Evolutionary conservation across 176 grass and related monocot species (phyloP), one percentile per base, ranked within the genome.

Genomic region (Raddia distichophylla): DNA sequence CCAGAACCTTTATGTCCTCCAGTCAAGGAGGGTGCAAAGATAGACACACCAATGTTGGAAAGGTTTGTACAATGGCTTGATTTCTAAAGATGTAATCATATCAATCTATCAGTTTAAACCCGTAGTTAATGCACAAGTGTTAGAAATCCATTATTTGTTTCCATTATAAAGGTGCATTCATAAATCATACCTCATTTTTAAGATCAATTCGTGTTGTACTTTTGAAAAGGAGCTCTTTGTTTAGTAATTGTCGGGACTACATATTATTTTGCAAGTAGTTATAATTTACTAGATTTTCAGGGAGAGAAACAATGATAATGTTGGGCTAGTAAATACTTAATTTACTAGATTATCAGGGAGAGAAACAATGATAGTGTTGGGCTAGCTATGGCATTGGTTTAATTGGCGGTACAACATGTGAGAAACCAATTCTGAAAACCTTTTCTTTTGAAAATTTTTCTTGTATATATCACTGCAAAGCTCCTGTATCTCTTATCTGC

Each of bases 1-100:
- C 95, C 95, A 75, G 95, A 98, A 82, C 88, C 95, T 32, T 82
- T 98, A 58, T 90, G 90, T 53, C 92, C 92, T 86, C 83, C 88
- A 37, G 82, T 93, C 54, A 94, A 84, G 69, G 92, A 98, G 62
- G 86, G 73, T 12, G 76, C 84, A 49, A 42, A 15, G 61, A 74
- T 81, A 2, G 82, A 94, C 57, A 52, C 86, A 62, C 88, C 92
- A 11, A 84, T 62, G 82, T 50, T 94, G 70, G 95, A 98, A 93
- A 94, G 95, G 95, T 98, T 81, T 79, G 45, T 87, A 68, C 7
- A 15, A 69, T 27, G 27, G 45, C 16, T 58, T 88, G 62, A 17
- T 80, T 50, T 84, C 20, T n/a, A 69, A 16, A 18, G 12, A 37
- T 50, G 15, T 42, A 49, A 37, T 12, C 5, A 3, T 63, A 48